phyloP scores from a whole-genome alignment of 1,284 basidiomycete genomes.

The Schizophyllum amplum region DNA sequence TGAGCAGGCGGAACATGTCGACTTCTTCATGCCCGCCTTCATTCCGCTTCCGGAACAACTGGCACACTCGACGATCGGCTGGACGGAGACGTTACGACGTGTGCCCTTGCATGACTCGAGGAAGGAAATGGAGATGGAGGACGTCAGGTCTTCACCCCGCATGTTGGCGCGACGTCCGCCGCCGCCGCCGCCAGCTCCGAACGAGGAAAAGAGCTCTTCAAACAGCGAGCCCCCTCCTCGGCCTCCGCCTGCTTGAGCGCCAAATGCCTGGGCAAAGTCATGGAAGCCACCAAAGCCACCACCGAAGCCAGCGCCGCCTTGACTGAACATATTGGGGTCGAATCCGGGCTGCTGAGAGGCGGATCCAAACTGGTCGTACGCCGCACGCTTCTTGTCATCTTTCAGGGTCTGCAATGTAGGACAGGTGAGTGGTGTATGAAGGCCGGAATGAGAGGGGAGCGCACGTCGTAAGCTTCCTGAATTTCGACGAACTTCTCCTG shows the following conservation, averaged over 20 bases:
- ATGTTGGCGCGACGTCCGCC: slow-evolving; percentile 40
- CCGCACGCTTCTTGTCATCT: slow-evolving; percentile 88
- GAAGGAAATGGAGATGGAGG: slow-evolving; percentile 74
- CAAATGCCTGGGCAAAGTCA: slow-evolving; percentile 57
- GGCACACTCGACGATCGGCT: slow-evolving; percentile 78
- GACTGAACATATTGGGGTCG: slow-evolving; percentile 74
- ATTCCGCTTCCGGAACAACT: slow-evolving; percentile 86
- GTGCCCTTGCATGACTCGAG: slow-evolving; percentile 92
- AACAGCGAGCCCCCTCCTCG: slow-evolving; percentile 67
- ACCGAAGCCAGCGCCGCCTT: slow-evolving; percentile 47
- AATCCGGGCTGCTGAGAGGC: slow-evolving; percentile 92
- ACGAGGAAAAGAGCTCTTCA: slow-evolving; percentile 78
- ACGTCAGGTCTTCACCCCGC: slow-evolving; percentile 83
- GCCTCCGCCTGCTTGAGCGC: slow-evolving; percentile 43
- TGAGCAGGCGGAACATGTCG: slow-evolving; percentile 74
- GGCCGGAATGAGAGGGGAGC: slow-evolving; percentile 21
- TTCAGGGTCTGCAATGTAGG: slow-evolving; percentile 63
- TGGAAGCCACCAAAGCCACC: slow-evolving; percentile 56
- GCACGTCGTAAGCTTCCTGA: slow-evolving; percentile 93
- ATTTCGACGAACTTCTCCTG: slow-evolving; percentile 96
- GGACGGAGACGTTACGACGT: slow-evolving; percentile 69
- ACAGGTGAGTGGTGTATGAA: slow-evolving; percentile 9
- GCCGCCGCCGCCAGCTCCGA: slow-evolving; percentile 45
- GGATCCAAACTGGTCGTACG: slow-evolving; percentile 95
- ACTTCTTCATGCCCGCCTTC: slow-evolving; percentile 81